These are phyloP conservation scores for Fusarium luffae DNA, from an alignment of 2,329 filamentous ascomycete genomes.

Conservation along the genomic window DNA sequence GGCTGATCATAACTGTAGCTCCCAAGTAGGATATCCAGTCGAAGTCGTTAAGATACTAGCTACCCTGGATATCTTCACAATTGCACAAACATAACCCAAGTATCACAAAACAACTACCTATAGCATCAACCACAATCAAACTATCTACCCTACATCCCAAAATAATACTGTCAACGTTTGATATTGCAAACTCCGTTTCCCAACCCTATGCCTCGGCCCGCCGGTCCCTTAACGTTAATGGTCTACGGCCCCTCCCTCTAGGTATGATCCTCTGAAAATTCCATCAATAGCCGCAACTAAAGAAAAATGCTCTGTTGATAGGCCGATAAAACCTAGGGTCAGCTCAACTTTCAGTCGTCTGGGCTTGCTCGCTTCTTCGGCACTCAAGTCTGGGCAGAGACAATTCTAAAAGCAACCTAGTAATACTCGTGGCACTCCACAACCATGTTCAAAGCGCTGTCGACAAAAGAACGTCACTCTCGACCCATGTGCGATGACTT, in stretches of 20 bases:
- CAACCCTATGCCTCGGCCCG: too few relatives aligned
- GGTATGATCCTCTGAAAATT: neutral
- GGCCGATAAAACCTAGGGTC: neutral
- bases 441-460: neutral
- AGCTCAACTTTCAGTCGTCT: neutral
- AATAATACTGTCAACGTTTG: neutral
- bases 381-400: neutral
- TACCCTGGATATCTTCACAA: neutral
- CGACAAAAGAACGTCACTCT: neutral
- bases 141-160: neutral
- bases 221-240: too few relatives aligned
- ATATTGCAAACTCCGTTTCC: neutral
- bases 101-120: neutral
- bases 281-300: neutral
- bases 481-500: neutral
- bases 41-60: too few relatives aligned
- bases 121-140: neutral
- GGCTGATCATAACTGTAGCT: too few relatives aligned
- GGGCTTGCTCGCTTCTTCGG: neutral
- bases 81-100: neutral
- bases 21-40: too few relatives aligned
- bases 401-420: neutral
- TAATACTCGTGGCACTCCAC: neutral
- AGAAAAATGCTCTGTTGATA: neutral
- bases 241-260: neutral